Evolutionary conservation across 2,329 filamentous ascomycete genomes (phyloP).

Genomic region (Colletotrichum sp.): DNA sequence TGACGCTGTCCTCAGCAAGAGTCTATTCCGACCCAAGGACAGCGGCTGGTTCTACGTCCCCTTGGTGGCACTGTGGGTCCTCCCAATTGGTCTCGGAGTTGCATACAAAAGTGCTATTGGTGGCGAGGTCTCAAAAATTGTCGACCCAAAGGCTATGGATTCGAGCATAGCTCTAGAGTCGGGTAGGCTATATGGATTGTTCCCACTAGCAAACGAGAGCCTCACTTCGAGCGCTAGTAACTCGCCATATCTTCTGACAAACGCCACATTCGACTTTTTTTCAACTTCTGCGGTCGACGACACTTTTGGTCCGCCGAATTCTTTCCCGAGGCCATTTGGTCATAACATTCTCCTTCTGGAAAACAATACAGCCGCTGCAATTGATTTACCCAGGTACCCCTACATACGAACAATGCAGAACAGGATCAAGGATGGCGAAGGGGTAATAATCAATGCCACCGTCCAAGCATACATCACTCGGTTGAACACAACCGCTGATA

Average conservation of each 20-base stretch:
- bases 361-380: not conserved
- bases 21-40: not conserved
- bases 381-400: not conserved
- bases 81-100: not conserved
- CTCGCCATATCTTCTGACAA: not conserved
- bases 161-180: not conserved
- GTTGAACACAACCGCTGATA: not conserved
- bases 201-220: not conserved
- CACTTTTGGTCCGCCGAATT: not conserved
- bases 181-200: not conserved
- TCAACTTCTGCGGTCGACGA: not conserved
- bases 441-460: not conserved
- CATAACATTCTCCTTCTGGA: not conserved
- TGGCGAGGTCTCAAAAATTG: not conserved
- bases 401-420: not conserved
- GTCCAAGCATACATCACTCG: not conserved
- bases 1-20: not conserved
- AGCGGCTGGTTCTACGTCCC: not conserved
- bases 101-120: not conserved
- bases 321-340: not conserved
- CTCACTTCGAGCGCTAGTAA: not conserved
- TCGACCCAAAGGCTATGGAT: not conserved
- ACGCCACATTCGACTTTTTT: not conserved
- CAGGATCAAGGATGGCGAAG: not conserved
- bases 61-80: not conserved